Conservation (phyloP, 2,329 filamentous ascomycete genomes). For the Graphilbum fragrans region DNA sequence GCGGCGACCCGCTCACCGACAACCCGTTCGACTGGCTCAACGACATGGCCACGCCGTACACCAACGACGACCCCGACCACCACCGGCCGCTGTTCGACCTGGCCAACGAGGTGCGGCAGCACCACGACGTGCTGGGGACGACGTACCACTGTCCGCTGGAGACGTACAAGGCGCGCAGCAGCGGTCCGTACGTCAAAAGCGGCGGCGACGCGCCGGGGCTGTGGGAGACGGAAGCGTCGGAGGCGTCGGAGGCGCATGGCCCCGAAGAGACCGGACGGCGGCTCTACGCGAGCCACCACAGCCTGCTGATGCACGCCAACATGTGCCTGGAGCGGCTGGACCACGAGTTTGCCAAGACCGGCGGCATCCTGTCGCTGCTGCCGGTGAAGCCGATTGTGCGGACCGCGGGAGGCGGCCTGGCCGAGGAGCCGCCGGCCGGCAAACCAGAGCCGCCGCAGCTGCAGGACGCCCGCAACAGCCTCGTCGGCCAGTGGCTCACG, state of each 20-base stretch:
- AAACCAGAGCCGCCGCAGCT: constrained; percentile 18
- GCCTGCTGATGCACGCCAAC: constrained; percentile 45
- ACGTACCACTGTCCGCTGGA: constrained; percentile 34
- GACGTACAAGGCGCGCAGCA: constrained; percentile 11
- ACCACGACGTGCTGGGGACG: constrained; percentile 27
- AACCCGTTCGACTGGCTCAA: constrained; percentile 47
- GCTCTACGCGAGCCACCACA: constrained; percentile 34
- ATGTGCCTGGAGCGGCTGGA: constrained; percentile 47
- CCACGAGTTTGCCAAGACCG: constrained; percentile 42
- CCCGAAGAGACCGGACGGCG: constrained; percentile 6
- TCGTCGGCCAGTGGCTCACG: constrained; percentile 45
- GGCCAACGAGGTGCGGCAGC: constrained; percentile 29
- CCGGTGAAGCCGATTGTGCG: constrained; percentile 16
- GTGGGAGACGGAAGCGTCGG: not conserved
- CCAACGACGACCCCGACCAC: constrained; percentile 33
- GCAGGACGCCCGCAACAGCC: constrained; percentile 30
- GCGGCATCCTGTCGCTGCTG: constrained; percentile 42
- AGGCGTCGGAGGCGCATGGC: not conserved
- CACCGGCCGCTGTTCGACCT: constrained; percentile 32
- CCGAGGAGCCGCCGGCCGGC: not conserved
- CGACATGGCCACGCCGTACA: constrained; percentile 35
- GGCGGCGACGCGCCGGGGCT: not conserved
- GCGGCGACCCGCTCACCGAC: constrained; percentile 8
- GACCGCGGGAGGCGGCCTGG: constrained; percentile 16
- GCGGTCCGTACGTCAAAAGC: constrained; percentile 13